A percentile compares a stretch with the other conserved stretches of the same genome.
These are phyloP conservation scores for Wickerhamiella kurtzmanii DNA, from an alignment of 805 yeast species.

Conservation along the genomic window DNA sequence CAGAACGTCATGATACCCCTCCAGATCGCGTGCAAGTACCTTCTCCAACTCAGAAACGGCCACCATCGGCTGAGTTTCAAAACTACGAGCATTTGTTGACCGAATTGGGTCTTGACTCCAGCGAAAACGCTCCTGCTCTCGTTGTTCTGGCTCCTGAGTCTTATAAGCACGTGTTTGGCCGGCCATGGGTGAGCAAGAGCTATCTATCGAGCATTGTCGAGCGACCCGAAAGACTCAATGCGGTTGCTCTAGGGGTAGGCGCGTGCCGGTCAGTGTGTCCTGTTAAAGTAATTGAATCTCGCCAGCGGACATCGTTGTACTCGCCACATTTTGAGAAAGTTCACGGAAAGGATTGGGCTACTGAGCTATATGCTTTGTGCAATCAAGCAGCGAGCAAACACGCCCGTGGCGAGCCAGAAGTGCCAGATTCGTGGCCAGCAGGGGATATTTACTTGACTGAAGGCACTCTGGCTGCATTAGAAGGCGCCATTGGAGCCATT, in stretches of 20 bases:
- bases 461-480: slow-evolving; percentile 52
- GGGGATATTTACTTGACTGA: slow-evolving; percentile 69
- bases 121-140: slow-evolving; percentile 4
- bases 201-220: slow-evolving; percentile 62
- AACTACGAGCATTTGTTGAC: neutral
- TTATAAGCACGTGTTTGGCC: slow-evolving; percentile 56
- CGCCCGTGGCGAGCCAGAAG: slow-evolving; percentile 44
- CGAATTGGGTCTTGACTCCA: neutral
- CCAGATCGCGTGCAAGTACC: neutral
- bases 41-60: neutral
- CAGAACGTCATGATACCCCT: neutral
- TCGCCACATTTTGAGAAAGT: slow-evolving; percentile 50
- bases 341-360: slow-evolving; percentile 68
- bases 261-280: slow-evolving; percentile 63
- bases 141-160: slow-evolving; percentile 57
- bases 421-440: slow-evolving; percentile 68
- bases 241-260: slow-evolving; percentile 64
- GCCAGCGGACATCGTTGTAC: slow-evolving; percentile 34
- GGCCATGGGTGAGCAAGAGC: slow-evolving; percentile 62
- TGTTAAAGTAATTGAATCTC: slow-evolving; percentile 25
- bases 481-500: slow-evolving; percentile 65
- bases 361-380: slow-evolving; percentile 43
- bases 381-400: slow-evolving; percentile 43
- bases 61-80: neutral
- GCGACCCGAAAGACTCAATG: slow-evolving; percentile 66